These are phyloP conservation scores for Hirsutella thompsonii DNA, from an alignment of 2,329 filamentous ascomycete species.

Conservation along the genomic window DNA sequence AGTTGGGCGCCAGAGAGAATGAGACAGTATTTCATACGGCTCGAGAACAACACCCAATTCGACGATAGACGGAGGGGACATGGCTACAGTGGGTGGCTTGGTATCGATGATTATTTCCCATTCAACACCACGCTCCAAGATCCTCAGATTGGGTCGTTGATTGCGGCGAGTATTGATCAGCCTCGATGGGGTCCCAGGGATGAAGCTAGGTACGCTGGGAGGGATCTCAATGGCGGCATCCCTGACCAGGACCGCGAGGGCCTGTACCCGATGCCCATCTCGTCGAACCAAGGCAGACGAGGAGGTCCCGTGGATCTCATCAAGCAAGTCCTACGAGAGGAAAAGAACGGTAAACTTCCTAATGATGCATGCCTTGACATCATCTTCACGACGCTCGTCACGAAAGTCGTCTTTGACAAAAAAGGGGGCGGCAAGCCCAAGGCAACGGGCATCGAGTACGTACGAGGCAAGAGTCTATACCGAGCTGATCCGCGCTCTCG, in stretches of 20 bases:
- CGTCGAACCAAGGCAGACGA: slow-evolving; percentile 27
- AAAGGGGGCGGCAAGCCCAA: slow-evolving; percentile 13
- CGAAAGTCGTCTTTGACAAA: slow-evolving; percentile 20
- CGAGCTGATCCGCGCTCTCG: slow-evolving; percentile 25
- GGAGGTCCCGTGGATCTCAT: slow-evolving; percentile 37
- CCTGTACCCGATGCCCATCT: slow-evolving; percentile 31
- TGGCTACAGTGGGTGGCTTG: slow-evolving; percentile 44
- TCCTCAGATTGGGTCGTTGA: slow-evolving; percentile 28
- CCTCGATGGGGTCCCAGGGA: slow-evolving; percentile 19
- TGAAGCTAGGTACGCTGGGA: slow-evolving; percentile 15
- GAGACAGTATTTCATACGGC: slow-evolving; percentile 41
- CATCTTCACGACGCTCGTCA: slow-evolving; percentile 16
- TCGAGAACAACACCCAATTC: slow-evolving; percentile 41
- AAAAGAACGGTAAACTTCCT: too few relatives aligned
- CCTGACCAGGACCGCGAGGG: slow-evolving; percentile 30
- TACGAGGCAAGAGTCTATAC: slow-evolving; percentile 27
- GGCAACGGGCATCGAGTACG: slow-evolving; percentile 29
- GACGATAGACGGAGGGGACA: slow-evolving; percentile 26
- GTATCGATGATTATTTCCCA: slow-evolving; percentile 35
- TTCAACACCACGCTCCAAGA: too few relatives aligned
- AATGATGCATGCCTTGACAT: slow-evolving; percentile 12
- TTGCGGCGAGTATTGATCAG: slow-evolving; percentile 14
- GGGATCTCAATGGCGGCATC: slow-evolving; percentile 37
- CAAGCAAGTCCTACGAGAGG: slow-evolving; percentile 11
- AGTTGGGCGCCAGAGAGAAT: slow-evolving; percentile 47